Conservation (phyloP, 148 eudicot genomes). For the Heliamphora exappendiculata region DNA sequence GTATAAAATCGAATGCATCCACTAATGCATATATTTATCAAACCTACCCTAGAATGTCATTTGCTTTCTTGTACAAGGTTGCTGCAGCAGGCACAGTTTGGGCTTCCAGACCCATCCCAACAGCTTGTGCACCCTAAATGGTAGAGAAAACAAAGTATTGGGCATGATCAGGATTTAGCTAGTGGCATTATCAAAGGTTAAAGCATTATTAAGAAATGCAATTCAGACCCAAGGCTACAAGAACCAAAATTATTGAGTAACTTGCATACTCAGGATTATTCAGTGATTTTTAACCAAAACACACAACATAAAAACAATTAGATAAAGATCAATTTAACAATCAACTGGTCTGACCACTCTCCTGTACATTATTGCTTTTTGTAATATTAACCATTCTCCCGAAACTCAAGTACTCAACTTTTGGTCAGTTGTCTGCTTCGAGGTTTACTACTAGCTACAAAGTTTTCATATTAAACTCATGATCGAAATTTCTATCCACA, state of each 20-base stretch:
- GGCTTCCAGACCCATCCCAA: slow-evolving; percentile 90
- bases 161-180: neutral
- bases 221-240: neutral
- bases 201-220: neutral
- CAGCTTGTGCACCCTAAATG: slow-evolving; percentile 86
- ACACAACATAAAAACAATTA: too few relatives aligned
- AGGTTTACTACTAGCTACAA: too few relatives aligned
- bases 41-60: slow-evolving; percentile 78
- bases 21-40: neutral
- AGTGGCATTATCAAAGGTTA: slow-evolving; percentile 1
- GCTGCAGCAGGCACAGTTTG: slow-evolving; percentile 89
- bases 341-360: too few relatives aligned
- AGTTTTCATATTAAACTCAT: too few relatives aligned
- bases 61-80: slow-evolving; percentile 70
- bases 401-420: too few relatives aligned
- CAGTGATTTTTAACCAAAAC: neutral
- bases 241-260: neutral
- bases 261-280: neutral
- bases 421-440: too few relatives aligned
- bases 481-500: too few relatives aligned
- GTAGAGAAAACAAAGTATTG: neutral
- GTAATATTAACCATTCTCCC: too few relatives aligned
- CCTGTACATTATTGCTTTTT: too few relatives aligned
- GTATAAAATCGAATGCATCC: neutral
- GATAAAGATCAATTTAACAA: too few relatives aligned